A percentile compares a stretch with the other conserved stretches of the same genome.
Evolutionary conservation across 495 filamentous ascomycete genomes (phyloP).

Genomic region (Annulohypoxylon nitens): DNA sequence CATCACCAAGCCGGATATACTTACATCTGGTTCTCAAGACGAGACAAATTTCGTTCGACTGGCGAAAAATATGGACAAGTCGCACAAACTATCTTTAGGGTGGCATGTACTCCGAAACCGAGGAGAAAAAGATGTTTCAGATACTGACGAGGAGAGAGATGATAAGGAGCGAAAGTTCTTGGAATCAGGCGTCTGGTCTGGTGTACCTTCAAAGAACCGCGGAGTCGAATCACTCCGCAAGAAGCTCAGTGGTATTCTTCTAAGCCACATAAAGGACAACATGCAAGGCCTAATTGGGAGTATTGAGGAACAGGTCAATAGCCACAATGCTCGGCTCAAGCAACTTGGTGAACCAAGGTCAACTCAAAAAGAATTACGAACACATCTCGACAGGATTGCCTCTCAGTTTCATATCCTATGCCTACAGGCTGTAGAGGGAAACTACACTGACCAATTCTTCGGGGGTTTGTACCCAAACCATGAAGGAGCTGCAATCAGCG

Average conservation of each 20-base stretch:
- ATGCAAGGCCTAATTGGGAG: constrained; percentile 49
- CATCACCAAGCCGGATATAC: constrained; percentile 69
- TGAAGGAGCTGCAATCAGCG: background rate
- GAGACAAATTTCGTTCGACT: constrained; percentile 63
- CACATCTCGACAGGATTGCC: constrained; percentile 41
- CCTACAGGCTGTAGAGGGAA: constrained; percentile 41
- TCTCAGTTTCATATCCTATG: constrained; percentile 43
- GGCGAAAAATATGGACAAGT: constrained; percentile 66
- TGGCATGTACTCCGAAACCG: constrained; percentile 79
- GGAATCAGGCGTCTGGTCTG: constrained; percentile 54
- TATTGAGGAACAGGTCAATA: constrained; percentile 39
- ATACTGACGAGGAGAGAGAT: constrained; percentile 52
- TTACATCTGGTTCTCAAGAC: constrained; percentile 54
- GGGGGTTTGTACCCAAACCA: constrained; percentile 24
- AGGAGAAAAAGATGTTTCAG: constrained; percentile 55
- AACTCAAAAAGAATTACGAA: constrained; percentile 27
- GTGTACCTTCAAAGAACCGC: constrained; percentile 40
- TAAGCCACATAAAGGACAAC: constrained; percentile 47
- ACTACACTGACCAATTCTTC: constrained; percentile 43
- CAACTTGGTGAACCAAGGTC: constrained; percentile 40
- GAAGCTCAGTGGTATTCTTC: constrained; percentile 52
- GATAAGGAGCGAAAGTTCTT: constrained; percentile 59
- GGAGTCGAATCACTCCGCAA: constrained; percentile 51
- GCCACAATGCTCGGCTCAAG: constrained; percentile 18
- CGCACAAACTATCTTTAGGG: constrained; percentile 63